These are phyloP conservation scores for Verticillium albo-atrum DNA, from an alignment of 2,329 filamentous ascomycete genomes.

Conservation along the genomic window DNA sequence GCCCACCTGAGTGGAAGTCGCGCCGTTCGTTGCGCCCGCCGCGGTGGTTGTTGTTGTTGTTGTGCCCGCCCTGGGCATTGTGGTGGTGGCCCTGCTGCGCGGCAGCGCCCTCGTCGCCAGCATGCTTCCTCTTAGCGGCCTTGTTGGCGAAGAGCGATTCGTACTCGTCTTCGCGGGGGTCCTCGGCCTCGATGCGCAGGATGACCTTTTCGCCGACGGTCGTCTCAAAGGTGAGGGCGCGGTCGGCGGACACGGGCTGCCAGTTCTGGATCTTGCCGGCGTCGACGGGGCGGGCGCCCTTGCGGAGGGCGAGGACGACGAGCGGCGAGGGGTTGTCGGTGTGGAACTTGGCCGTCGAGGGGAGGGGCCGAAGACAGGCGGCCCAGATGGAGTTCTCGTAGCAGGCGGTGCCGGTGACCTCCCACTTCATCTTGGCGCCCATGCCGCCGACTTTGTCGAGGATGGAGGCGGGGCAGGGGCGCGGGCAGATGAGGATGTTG, in stretches of 20 bases:
- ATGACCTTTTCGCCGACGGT: conserved; percentile 83
- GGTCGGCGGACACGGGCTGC: conserved; percentile 68
- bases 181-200: conserved; percentile 73
- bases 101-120: conserved; percentile 41
- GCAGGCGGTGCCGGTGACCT: conserved; percentile 70
- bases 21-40: conserved; percentile 36
- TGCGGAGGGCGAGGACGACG: conserved; percentile 77
- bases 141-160: conserved; percentile 60
- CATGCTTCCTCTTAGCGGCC: conserved; percentile 55
- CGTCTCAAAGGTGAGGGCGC: conserved; percentile 74
- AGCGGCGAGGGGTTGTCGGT: conserved; percentile 75
- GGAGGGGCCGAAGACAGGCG: conserved; percentile 69
- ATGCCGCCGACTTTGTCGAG: conserved; percentile 83
- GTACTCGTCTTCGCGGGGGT: conserved; percentile 56
- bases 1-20: conserved; percentile 35
- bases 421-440: conserved; percentile 78
- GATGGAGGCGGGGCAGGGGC: conserved; percentile 66
- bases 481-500: conserved; percentile 84
- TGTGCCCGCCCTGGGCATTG: conserved; percentile 18
- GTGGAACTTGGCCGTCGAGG: conserved; percentile 62
- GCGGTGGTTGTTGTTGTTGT: conserved; percentile 24
- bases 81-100: conserved; percentile 28
- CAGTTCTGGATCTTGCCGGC: conserved; percentile 79
- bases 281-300: conserved; percentile 72
- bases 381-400: conserved; percentile 86